Conservation (phyloP, 2,329 filamentous ascomycete genomes). For the Tolypocladium album region DNA sequence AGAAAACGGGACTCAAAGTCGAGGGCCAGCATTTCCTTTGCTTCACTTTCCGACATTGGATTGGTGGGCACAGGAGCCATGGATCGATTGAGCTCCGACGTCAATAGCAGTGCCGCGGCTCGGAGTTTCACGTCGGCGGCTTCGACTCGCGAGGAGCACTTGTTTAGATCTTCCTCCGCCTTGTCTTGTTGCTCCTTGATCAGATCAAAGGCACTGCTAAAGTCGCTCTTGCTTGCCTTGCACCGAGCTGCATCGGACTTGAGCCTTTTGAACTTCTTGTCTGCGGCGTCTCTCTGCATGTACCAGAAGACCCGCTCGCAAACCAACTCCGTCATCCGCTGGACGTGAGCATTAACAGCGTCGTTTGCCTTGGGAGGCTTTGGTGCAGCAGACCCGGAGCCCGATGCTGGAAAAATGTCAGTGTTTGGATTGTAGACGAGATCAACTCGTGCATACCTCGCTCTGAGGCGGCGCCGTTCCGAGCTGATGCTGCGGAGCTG, state of each 20-base stretch:
- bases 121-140: slow-evolving; percentile 4
- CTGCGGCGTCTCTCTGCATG: slow-evolving; percentile 7
- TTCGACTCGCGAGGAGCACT: slow-evolving; percentile 2
- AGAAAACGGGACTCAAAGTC: neutral
- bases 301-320: slow-evolving; percentile 11
- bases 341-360: slow-evolving; percentile 2
- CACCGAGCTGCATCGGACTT: slow-evolving; percentile 7
- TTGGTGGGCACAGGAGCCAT: neutral
- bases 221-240: slow-evolving; percentile 10
- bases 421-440: neutral
- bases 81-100: neutral
- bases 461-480: neutral
- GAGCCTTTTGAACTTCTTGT: slow-evolving; percentile 8
- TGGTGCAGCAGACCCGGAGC: neutral
- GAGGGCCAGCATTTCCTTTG: neutral
- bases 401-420: neutral
- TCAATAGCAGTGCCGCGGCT: neutral
- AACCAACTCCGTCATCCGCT: slow-evolving; percentile 9
- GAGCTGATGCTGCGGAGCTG: neutral
- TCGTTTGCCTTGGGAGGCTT: neutral
- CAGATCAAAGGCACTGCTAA: slow-evolving; percentile 8
- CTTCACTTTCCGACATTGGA: neutral
- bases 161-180: slow-evolving; percentile 4
- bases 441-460: neutral
- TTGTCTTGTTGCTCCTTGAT: slow-evolving; percentile 7